These are phyloP conservation scores for Daedalea quercina DNA, from an alignment of 768 basidiomycete species.

Conservation along the genomic window DNA sequence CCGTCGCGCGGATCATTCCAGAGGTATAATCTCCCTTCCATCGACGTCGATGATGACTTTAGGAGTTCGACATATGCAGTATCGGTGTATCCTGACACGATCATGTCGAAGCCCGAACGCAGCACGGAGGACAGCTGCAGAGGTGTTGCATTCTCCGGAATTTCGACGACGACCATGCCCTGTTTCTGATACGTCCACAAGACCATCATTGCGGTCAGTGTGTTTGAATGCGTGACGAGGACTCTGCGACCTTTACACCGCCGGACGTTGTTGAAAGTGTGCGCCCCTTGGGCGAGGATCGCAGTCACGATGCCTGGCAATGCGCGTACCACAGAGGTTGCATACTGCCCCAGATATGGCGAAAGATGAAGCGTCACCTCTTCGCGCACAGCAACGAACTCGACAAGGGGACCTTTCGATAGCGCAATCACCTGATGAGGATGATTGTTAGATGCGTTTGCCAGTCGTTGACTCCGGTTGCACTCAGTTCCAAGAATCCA, in stretches of 20 bases:
- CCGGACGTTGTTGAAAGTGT: background rate
- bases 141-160: background rate
- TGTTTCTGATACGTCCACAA: background rate
- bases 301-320: background rate
- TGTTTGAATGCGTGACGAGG: slow-evolving; percentile 4
- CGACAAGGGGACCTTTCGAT: too few species aligned
- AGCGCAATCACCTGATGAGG: too few species aligned
- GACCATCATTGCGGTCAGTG: background rate
- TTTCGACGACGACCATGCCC: background rate
- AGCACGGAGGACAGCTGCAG: background rate
- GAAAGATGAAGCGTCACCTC: background rate
- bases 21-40: background rate
- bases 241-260: slow-evolving; percentile 1
- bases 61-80: background rate
- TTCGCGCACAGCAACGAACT: too few species aligned
- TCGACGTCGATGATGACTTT: too few species aligned
- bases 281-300: background rate
- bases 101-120: background rate
- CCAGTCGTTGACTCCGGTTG: too few species aligned
- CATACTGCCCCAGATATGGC: background rate
- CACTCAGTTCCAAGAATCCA: too few species aligned
- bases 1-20: slow-evolving; percentile 10
- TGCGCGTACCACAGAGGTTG: background rate
- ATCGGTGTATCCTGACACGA: slow-evolving; percentile 7
- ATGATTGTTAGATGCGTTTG: too few species aligned